These are phyloP conservation scores for Microbotryum violaceum DNA, from an alignment of 1,284 basidiomycete species.

Conservation along the genomic window DNA sequence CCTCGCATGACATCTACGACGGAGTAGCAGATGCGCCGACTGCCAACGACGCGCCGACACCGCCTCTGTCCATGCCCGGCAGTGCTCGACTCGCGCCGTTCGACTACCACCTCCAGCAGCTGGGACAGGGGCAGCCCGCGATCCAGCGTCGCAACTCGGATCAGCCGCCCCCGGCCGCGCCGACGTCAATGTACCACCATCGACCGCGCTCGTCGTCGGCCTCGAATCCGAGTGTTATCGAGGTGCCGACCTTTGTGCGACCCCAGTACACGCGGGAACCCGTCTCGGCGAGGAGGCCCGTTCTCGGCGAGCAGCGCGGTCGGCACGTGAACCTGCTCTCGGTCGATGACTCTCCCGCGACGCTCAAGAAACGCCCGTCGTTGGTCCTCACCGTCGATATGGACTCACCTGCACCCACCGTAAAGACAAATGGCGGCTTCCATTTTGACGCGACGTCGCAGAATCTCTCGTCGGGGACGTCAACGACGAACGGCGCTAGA, in stretches of 20 bases:
- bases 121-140: constrained; percentile 3
- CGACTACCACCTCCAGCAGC: background rate
- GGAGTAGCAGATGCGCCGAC: too few species aligned
- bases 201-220: constrained; percentile 9
- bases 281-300: too few species aligned
- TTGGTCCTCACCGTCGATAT: constrained; percentile 25
- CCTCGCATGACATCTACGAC: too few species aligned
- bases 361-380: constrained; percentile 18
- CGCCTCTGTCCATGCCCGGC: constrained; percentile 9
- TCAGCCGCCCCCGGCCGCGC: background rate
- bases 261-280: too few species aligned
- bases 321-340: background rate
- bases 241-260: too few species aligned
- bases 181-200: background rate
- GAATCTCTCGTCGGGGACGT: background rate
- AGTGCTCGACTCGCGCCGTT: background rate
- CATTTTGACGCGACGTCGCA: constrained; percentile 8
- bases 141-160: background rate
- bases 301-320: constrained; percentile 17
- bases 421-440: constrained; percentile 3
- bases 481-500: too few species aligned
- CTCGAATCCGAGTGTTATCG: too few species aligned
- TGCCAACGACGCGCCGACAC: constrained; percentile 9
- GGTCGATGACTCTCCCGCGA: background rate
- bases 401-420: constrained; percentile 19